Evolutionary conservation across 23 red algal genomes (phyloP).

Genomic region (Agarophyton chilense): DNA sequence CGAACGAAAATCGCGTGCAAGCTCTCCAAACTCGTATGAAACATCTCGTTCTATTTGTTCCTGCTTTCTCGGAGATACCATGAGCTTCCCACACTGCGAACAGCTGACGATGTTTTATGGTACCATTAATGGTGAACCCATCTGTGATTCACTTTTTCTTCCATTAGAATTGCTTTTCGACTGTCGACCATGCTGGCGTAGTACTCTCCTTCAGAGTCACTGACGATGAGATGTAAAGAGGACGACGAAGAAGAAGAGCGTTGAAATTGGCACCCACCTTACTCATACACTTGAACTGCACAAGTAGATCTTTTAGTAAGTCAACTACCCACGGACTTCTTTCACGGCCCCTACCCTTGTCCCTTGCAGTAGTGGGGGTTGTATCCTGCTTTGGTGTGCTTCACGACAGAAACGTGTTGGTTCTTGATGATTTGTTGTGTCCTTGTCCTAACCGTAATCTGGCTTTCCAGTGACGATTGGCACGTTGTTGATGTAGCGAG

Average conservation of each 20-base stretch:
- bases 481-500: too few relatives aligned
- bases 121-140: constrained; percentile 3
- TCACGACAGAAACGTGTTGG: too few relatives aligned
- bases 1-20: background rate
- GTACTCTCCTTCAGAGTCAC: background rate
- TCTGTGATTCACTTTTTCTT: background rate
- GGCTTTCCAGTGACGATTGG: too few relatives aligned
- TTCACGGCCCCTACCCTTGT: background rate
- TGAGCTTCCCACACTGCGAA: constrained; percentile 12
- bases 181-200: background rate
- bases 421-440: too few relatives aligned
- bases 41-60: background rate
- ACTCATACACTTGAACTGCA: too few relatives aligned
- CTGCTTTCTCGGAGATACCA: too few relatives aligned
- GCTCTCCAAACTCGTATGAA: background rate
- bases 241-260: background rate
- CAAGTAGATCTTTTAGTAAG: background rate
- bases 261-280: background rate
- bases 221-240: background rate
- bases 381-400: background rate
- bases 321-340: background rate
- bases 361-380: background rate
- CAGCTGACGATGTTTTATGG: background rate
- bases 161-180: background rate
- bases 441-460: too few relatives aligned